Evolutionary conservation across 2,329 filamentous ascomycete genomes (phyloP).

Genomic region (Alternaria hordeiaustralica): DNA sequence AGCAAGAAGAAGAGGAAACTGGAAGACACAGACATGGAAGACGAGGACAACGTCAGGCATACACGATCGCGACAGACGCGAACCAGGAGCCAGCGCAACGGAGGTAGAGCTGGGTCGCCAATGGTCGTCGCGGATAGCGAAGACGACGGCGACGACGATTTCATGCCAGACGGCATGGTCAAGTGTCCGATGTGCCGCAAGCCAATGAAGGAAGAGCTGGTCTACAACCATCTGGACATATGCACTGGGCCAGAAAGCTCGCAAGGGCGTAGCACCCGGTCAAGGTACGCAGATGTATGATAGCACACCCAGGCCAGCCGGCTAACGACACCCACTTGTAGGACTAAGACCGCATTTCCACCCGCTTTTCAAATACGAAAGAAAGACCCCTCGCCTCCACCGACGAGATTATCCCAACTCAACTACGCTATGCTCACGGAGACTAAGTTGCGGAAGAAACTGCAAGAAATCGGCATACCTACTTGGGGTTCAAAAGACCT

Average conservation of each 20-base stretch:
- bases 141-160: conserved; percentile 55
- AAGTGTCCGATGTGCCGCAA: conserved; percentile 81
- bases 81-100: conserved; percentile 44
- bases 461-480: conserved; percentile 80
- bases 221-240: conserved; percentile 81
- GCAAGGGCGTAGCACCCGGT: conserved; percentile 38
- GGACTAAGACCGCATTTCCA: conserved; percentile 30
- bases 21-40: conserved; percentile 57
- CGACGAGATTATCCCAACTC: conserved; percentile 68
- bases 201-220: conserved; percentile 78
- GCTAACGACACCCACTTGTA: conserved; percentile 17
- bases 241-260: conserved; percentile 56
- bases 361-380: conserved; percentile 31
- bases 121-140: conserved; percentile 49
- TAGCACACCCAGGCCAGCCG: background rate
- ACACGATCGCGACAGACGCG: conserved; percentile 48
- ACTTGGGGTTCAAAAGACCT: conserved; percentile 70
- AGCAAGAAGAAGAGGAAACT: conserved; percentile 58
- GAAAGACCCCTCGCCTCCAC: conserved; percentile 50
- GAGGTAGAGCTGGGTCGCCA: conserved; percentile 36
- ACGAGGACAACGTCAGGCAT: conserved; percentile 41
- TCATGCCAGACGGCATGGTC: conserved; percentile 70
- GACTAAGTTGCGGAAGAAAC: conserved; percentile 75
- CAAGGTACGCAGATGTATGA: conserved; percentile 31
- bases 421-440: conserved; percentile 92